phyloP scores from a whole-genome alignment of 768 basidiomycete species.

The Boletus pseudo-olivaceus region DNA sequence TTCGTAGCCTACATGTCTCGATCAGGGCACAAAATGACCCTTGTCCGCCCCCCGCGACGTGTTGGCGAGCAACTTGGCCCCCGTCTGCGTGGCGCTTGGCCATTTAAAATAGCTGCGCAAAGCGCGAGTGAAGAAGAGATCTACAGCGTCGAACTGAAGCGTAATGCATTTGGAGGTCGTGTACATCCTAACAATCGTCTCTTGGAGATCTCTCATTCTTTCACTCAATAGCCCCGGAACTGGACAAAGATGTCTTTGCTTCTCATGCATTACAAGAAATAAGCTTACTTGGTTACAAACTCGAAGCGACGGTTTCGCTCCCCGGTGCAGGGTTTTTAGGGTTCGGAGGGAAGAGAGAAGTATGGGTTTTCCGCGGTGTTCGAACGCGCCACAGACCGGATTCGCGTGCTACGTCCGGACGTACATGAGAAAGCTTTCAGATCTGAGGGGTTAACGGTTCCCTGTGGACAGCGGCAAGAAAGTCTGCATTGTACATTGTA shows the following conservation, averaged over 20 bases:
- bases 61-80: conserved; percentile 37
- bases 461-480: background rate
- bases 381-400: conserved; percentile 29
- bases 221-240: conserved; percentile 33
- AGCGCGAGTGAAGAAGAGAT: conserved; percentile 48
- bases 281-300: conserved; percentile 51
- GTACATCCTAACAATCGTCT: background rate
- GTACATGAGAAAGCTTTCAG: conserved; percentile 9
- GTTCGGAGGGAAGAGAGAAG: conserved; percentile 47
- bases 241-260: conserved; percentile 53
- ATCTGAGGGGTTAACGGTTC: background rate
- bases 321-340: conserved; percentile 38
- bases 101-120: conserved; percentile 39
- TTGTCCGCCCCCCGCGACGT: conserved; percentile 40
- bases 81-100: conserved; percentile 40
- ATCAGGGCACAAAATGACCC: conserved; percentile 51
- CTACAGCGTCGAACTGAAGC: conserved; percentile 55
- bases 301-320: conserved; percentile 67
- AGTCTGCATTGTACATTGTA: conserved; percentile 19
- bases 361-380: conserved; percentile 60
- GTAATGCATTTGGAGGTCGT: conserved; percentile 35
- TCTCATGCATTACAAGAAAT: conserved; percentile 63
- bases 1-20: conserved; percentile 66
- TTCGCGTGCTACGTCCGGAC: conserved; percentile 25
- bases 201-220: conserved; percentile 1